Conservation (phyloP, 768 basidiomycete species). For the Podaxis sp. region DNA sequence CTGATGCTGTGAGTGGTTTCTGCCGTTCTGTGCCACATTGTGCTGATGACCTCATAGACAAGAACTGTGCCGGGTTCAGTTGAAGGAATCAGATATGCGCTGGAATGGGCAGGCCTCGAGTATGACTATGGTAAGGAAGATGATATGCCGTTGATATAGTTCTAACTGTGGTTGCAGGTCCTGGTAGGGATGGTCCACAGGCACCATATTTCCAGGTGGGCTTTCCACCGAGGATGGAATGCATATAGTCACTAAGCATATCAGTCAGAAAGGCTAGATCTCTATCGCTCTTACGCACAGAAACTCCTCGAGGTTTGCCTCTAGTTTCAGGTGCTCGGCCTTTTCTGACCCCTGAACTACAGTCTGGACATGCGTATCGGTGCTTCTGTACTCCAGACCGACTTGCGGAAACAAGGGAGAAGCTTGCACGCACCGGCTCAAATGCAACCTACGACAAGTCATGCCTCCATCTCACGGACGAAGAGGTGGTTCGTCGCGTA, state of each 20-base stretch:
- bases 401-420: conserved; percentile 66
- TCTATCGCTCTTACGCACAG: conserved; percentile 75
- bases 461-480: conserved; percentile 83
- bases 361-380: conserved; percentile 90
- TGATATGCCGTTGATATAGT: background rate
- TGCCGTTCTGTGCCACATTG: background rate
- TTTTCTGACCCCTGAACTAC: background rate
- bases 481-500: conserved; percentile 76
- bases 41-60: conserved; percentile 45
- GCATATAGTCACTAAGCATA: conserved; percentile 9
- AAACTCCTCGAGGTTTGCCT: conserved; percentile 71
- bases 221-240: background rate
- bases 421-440: conserved; percentile 66
- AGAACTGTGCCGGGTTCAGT: conserved; percentile 83
- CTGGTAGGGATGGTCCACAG: conserved; percentile 70
- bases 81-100: conserved; percentile 69
- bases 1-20: conserved; percentile 69
- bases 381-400: conserved; percentile 88
- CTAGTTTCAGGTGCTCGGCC: background rate
- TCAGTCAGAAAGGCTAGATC: conserved; percentile 85
- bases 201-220: conserved; percentile 86
- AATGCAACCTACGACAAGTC: conserved; percentile 84
- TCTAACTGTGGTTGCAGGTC: conserved; percentile 49
- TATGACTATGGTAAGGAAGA: conserved; percentile 80
- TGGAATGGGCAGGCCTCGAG: conserved; percentile 89